phyloP scores from a whole-genome alignment of 768 basidiomycete species.

The Mycena maculata region DNA sequence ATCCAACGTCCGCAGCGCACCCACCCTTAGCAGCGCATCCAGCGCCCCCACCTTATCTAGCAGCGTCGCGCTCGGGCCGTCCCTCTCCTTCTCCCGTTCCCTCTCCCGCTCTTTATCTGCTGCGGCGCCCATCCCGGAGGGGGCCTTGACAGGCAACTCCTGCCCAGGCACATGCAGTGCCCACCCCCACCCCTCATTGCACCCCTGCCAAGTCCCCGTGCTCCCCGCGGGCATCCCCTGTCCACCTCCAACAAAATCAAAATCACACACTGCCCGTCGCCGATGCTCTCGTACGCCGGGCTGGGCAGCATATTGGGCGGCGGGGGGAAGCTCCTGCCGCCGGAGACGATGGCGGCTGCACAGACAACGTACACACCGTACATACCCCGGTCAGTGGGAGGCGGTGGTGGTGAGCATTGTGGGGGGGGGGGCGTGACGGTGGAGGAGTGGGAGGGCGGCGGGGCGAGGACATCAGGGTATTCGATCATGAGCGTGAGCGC shows the following conservation, averaged over 20 bases:
- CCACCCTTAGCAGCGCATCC: slow-evolving; percentile 87
- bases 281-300: too few species aligned
- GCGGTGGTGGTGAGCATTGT: slow-evolving; percentile 36
- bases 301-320: too few species aligned
- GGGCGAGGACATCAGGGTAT: slow-evolving; percentile 72
- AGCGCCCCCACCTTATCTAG: slow-evolving; percentile 91
- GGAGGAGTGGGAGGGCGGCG: slow-evolving; percentile 45
- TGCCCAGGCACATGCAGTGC: slow-evolving; percentile 52
- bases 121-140: background rate
- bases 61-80: slow-evolving; percentile 78
- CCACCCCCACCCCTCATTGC: slow-evolving; percentile 55
- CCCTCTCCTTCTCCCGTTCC: slow-evolving; percentile 44
- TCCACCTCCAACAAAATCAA: too few species aligned
- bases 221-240: too few species aligned
- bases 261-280: too few species aligned
- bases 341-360: too few species aligned
- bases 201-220: slow-evolving; percentile 63
- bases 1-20: slow-evolving; percentile 89
- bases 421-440: slow-evolving; percentile 39
- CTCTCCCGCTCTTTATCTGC: background rate
- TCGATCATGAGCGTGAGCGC: slow-evolving; percentile 95
- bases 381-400: too few species aligned
- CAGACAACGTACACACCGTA: slow-evolving; percentile 45
- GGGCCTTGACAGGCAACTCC: slow-evolving; percentile 35
- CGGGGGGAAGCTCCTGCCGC: slow-evolving; percentile 35